Evolutionary conservation across 805 yeast species (phyloP).

Genomic region (Cyberlindnera galapagoensis): DNA sequence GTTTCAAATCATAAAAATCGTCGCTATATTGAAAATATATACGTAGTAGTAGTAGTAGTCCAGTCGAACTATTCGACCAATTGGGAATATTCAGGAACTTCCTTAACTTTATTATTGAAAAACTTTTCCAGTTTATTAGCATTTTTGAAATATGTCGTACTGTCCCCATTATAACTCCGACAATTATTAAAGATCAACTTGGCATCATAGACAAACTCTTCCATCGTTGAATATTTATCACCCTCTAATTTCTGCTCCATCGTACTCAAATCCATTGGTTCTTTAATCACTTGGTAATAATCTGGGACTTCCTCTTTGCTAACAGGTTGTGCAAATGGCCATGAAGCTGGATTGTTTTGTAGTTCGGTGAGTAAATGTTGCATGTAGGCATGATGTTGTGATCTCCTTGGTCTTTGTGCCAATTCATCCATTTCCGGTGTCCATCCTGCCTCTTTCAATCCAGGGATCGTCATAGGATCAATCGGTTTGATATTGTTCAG

Average conservation of each 20-base stretch:
- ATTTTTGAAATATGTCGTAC: constrained; percentile 91
- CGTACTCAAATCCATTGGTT: constrained; percentile 95
- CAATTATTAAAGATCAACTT: constrained; percentile 85
- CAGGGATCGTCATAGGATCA: constrained; percentile 87
- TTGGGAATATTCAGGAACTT: constrained; percentile 87
- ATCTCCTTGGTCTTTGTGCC: constrained; percentile 90
- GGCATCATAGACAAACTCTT: constrained; percentile 86
- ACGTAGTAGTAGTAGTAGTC: constrained; percentile 5
- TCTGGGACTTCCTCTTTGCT: constrained; percentile 92
- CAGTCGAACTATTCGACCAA: constrained; percentile 30
- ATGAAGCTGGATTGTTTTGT: constrained; percentile 92
- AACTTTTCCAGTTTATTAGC: constrained; percentile 93
- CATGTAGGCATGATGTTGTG: constrained; percentile 93
- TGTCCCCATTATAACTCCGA: constrained; percentile 86
- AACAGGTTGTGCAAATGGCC: constrained; percentile 97
- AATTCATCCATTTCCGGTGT: constrained; percentile 96
- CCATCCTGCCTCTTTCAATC: constrained; percentile 93
- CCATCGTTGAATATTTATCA: constrained; percentile 86
- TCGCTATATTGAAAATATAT: constrained; percentile 14
- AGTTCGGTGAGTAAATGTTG: constrained; percentile 80
- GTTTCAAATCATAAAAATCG: not conserved
- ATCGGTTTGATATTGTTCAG: constrained; percentile 39
- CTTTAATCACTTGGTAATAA: constrained; percentile 91
- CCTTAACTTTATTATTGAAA: constrained; percentile 73
- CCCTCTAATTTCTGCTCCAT: constrained; percentile 92